phyloP scores from a whole-genome alignment of 2,329 filamentous ascomycete genomes.

The Rhynchosporium secalis region DNA sequence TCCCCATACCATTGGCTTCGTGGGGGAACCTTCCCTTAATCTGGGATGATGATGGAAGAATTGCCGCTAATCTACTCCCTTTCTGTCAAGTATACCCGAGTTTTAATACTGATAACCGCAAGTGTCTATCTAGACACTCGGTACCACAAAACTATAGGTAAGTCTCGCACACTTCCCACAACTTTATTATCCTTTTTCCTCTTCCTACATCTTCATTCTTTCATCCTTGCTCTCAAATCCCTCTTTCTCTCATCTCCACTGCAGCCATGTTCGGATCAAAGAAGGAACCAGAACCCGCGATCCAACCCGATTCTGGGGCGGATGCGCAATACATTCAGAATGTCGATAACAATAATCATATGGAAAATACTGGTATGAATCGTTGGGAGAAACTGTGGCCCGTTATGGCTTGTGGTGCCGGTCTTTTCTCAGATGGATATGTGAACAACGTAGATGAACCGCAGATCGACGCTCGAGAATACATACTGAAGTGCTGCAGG shows the following conservation, averaged over 20 bases:
- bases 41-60: not conserved
- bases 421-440: conserved; percentile 89
- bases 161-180: not conserved
- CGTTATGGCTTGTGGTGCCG: conserved; percentile 81
- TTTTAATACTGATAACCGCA: not conserved
- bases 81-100: conserved; percentile 3
- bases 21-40: too few species aligned
- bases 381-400: conserved; percentile 49
- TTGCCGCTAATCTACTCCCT: not conserved
- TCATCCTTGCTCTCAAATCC: not conserved
- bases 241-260: not conserved
- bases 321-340: conserved; percentile 19
- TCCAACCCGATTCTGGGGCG: conserved; percentile 18
- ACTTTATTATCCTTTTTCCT: not conserved
- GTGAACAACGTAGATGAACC: conserved; percentile 68
- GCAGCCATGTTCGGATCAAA: conserved; percentile 6
- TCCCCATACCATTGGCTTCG: not conserved
- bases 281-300: not conserved
- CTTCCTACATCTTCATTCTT: not conserved
- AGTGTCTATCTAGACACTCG: not conserved
- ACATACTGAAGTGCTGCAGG: conserved; percentile 46
- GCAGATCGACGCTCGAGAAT: not conserved
- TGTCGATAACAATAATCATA: conserved; percentile 23
- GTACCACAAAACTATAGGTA: conserved; percentile 6
- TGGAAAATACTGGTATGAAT: conserved; percentile 26